Conservation (phyloP, 2,329 filamentous ascomycete genomes). For the Peltaster fructicola region DNA sequence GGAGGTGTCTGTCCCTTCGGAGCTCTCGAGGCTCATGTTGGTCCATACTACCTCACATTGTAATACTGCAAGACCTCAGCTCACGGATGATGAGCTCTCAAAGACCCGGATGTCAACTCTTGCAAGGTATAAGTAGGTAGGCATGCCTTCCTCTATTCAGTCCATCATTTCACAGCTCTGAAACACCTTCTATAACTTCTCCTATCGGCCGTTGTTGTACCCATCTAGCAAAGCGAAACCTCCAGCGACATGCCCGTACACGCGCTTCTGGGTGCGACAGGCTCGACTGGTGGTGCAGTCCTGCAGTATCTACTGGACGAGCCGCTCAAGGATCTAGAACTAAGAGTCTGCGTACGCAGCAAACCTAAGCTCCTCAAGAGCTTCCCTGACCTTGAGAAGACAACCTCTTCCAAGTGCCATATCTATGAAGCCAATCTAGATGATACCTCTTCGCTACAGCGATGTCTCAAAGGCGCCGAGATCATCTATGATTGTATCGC, state of each 20-base stretch:
- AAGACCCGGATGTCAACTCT: too few relatives aligned
- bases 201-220: too few relatives aligned
- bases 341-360: conserved; percentile 11
- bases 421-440: conserved; percentile 5
- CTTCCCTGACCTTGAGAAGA: conserved; percentile 8
- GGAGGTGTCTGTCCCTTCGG: too few relatives aligned
- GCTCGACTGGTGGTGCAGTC: conserved; percentile 11
- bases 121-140: too few relatives aligned
- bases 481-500: conserved; percentile 10
- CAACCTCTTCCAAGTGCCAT: conserved; percentile 3
- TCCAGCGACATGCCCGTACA: conserved; percentile 8
- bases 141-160: too few relatives aligned
- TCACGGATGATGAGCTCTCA: too few relatives aligned
- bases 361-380: conserved; percentile 8
- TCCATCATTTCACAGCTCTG: too few relatives aligned
- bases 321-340: conserved; percentile 6
- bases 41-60: too few relatives aligned
- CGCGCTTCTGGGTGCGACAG: conserved; percentile 12
- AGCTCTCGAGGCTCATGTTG: too few relatives aligned
- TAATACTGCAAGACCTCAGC: too few relatives aligned
- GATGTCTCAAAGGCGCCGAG: conserved; percentile 7
- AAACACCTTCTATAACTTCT: too few relatives aligned
- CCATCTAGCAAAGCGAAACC: too few relatives aligned
- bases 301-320: conserved; percentile 7
- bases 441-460: conserved; percentile 5